Base-by-base conservation (phyloP, 768 basidiomycete species). In the Calvatia gigantea region DNA sequence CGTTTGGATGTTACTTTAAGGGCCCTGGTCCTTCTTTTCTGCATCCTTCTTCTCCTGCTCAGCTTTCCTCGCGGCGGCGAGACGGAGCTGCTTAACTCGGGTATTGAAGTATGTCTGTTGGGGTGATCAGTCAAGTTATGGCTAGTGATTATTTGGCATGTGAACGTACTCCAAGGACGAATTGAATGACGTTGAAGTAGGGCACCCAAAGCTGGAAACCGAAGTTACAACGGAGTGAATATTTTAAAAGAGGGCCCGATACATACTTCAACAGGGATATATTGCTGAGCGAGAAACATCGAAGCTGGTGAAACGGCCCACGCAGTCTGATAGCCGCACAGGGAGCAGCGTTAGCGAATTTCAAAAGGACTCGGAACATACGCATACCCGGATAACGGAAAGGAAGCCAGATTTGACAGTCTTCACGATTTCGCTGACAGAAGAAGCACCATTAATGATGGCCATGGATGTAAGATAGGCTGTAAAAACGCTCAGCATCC, bases 401-500 rank as follows among this genome's bases (percentile, higher is more conserved):
- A 87, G 78, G 74, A 91, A 91, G 17, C 90, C 89, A 15, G 70
- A 77, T 66, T 81, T 85, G 29, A 94, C 80, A 0, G 87, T 86
- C 63, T 79, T 82, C 44, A 79, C 60, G 45, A 94, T 74, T 23
- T 87, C 85, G 33, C 83, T 77, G 6, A 80, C 59, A 7, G 86
- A 82, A 60, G 78, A 81, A 15, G 90, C 89, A 33, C 93, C 93
- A 56, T 86, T 86, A 59, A 95, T 93, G 32, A 94, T 68, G 1
- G 93, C 89, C 83, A 91, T 88, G 23, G 84, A 89, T 0, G 87
- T 76, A 29, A 95, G 77, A 69, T 83, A 91, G 3, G 81, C 91
- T 87, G 58, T 29, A 29, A 38, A 19, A 21, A 5, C 17, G 3
- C 17, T 37, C 17, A 42, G 21, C 41, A 42, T n/a, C 35, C 35